Evolutionary conservation across 163 green algal species (phyloP).

Genomic region (Volvox carteri): DNA sequence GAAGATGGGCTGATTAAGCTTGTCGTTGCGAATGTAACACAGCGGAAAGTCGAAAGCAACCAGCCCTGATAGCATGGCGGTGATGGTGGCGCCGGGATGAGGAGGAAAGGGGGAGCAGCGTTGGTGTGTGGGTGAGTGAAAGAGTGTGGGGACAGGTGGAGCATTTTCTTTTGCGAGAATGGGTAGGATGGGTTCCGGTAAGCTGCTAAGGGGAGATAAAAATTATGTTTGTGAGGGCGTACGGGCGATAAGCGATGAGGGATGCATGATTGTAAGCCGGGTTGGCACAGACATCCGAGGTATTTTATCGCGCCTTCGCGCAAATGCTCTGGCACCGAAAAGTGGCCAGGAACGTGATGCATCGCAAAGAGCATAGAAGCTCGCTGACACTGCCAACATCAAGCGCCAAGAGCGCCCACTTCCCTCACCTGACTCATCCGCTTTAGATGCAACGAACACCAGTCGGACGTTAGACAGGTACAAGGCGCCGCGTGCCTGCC

Average conservation of each 20-base stretch:
- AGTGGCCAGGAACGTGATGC: too few species aligned
- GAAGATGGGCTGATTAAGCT: slow-evolving; percentile 97
- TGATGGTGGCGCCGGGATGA: background rate
- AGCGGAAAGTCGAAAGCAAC: slow-evolving; percentile 89
- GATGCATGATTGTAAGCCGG: too few species aligned
- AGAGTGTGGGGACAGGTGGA: background rate
- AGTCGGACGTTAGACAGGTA: slow-evolving; percentile 87
- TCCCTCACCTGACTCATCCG: slow-evolving; percentile 71
- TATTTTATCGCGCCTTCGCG: too few species aligned
- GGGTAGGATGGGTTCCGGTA: too few species aligned
- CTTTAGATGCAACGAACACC: slow-evolving; percentile 84
- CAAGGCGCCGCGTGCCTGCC: slow-evolving; percentile 72
- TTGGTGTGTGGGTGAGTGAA: background rate
- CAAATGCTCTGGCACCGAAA: too few species aligned
- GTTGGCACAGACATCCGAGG: too few species aligned
- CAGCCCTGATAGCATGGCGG: slow-evolving; percentile 69
- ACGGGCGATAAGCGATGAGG: too few species aligned
- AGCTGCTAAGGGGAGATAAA: too few species aligned
- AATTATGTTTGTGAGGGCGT: too few species aligned
- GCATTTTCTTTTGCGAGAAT: too few species aligned
- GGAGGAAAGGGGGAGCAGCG: background rate
- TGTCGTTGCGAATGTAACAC: slow-evolving; percentile 87
- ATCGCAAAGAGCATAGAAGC: too few species aligned
- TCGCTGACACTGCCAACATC: too few species aligned
- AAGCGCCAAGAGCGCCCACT: background rate